Evolutionary conservation across 2,329 filamentous ascomycete genomes (phyloP).

Genomic region (Pseudocercospora pini-densiflorae): DNA sequence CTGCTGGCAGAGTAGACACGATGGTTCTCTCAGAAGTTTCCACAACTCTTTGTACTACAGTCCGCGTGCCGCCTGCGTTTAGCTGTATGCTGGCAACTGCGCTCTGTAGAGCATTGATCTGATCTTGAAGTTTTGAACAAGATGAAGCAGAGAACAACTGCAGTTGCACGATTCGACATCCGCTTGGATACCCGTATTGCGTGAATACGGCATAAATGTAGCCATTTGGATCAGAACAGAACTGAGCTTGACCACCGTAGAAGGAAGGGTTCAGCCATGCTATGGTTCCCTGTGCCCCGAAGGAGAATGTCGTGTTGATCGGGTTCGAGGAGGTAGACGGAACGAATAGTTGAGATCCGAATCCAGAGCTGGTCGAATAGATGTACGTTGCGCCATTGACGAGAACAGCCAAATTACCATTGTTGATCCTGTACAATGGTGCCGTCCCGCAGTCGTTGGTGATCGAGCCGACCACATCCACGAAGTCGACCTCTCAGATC

Average conservation of each 20-base stretch:
- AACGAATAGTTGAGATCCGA: conserved; percentile 7
- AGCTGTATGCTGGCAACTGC: neutral
- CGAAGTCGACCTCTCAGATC: neutral
- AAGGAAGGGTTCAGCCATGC: conserved; percentile 13
- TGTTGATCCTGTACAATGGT: conserved; percentile 13
- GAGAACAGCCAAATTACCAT: conserved; percentile 1
- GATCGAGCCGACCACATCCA: neutral
- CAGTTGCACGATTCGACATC: conserved; percentile 10
- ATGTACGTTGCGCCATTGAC: neutral
- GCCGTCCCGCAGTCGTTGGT: conserved; percentile 15
- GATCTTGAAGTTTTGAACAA: conserved; percentile 2
- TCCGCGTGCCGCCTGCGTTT: neutral
- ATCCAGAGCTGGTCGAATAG: conserved; percentile 17
- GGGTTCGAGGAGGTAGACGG: neutral
- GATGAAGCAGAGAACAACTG: conserved; percentile 8
- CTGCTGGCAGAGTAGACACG: too few relatives aligned
- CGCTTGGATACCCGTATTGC: neutral
- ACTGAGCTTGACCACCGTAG: conserved; percentile 13
- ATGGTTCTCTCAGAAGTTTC: neutral
- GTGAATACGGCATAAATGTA: conserved; percentile 14
- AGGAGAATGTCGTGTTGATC: conserved; percentile 11
- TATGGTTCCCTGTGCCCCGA: conserved; percentile 5
- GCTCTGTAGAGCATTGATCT: neutral
- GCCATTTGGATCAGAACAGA: conserved; percentile 10
- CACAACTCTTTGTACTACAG: neutral